These are phyloP conservation scores for Pyracantha coccinea DNA, from an alignment of 331 rosid species.

Conservation along the genomic window DNA sequence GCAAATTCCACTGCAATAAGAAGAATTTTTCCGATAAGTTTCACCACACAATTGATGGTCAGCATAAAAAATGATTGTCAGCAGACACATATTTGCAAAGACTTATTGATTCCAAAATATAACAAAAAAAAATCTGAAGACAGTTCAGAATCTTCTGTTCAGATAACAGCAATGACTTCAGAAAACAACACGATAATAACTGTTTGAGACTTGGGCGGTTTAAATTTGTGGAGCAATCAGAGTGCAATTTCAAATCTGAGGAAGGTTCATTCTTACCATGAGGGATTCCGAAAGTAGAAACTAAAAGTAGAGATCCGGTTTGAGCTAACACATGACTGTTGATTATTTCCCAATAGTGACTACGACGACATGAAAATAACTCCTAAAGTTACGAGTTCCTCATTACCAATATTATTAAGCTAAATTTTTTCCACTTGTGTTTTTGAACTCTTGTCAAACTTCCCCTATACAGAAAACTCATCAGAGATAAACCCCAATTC, in stretches of 20 bases:
- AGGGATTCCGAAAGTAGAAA: not conserved
- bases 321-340: not conserved
- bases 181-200: not conserved
- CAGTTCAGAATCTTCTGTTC: not conserved
- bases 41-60: not conserved
- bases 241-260: not conserved
- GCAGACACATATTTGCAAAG: not conserved
- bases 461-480: not conserved
- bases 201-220: not conserved
- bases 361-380: not conserved
- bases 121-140: not conserved
- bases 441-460: not conserved
- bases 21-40: conserved; percentile 12
- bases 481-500: not conserved
- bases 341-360: not conserved
- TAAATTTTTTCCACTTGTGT: not conserved
- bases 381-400: not conserved
- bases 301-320: not conserved
- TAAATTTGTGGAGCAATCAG: not conserved
- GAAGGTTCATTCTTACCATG: not conserved
- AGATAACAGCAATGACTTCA: not conserved
- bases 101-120: not conserved
- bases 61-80: not conserved
- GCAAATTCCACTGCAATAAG: conserved; percentile 78
- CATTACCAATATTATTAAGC: not conserved